Evolutionary conservation across 495 filamentous ascomycete genomes (phyloP).

Genomic region (Aspergillus coremiiformis): DNA sequence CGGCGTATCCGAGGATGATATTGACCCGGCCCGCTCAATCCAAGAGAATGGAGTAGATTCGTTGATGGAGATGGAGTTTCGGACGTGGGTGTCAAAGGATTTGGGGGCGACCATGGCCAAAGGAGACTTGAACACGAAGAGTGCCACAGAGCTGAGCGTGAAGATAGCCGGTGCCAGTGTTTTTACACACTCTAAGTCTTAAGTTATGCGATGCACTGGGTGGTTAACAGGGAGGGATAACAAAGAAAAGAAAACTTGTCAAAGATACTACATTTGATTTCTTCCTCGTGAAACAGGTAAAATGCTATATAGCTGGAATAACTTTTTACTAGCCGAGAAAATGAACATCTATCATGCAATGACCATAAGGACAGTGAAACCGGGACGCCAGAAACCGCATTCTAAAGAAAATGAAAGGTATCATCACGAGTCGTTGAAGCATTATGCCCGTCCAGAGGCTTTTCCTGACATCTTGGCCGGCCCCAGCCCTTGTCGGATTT

Average conservation of each 20-base stretch:
- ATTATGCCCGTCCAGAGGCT: slow-evolving; percentile 24
- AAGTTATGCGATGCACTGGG: too few species aligned
- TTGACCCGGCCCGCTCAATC: background rate
- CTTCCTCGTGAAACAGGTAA: background rate
- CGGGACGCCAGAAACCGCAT: background rate
- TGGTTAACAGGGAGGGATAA: too few species aligned
- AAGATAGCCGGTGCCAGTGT: too few species aligned
- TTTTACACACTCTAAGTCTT: too few species aligned
- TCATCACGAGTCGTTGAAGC: slow-evolving; percentile 13
- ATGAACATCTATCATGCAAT: background rate
- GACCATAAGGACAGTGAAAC: background rate
- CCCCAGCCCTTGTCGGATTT: slow-evolving; percentile 74
- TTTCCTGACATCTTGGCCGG: slow-evolving; percentile 46
- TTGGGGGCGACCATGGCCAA: background rate
- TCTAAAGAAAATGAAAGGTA: slow-evolving; percentile 11
- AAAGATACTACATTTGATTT: background rate
- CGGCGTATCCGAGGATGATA: background rate
- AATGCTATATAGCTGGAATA: background rate
- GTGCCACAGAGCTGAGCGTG: too few species aligned
- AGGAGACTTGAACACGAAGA: too few species aligned
- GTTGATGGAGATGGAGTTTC: background rate
- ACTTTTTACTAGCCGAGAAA: background rate
- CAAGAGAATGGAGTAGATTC: background rate
- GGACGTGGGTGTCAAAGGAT: background rate
- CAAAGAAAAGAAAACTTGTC: too few species aligned